Conservation (phyloP, 148 eudicot species). For the Nepenthes gracilis region DNA sequence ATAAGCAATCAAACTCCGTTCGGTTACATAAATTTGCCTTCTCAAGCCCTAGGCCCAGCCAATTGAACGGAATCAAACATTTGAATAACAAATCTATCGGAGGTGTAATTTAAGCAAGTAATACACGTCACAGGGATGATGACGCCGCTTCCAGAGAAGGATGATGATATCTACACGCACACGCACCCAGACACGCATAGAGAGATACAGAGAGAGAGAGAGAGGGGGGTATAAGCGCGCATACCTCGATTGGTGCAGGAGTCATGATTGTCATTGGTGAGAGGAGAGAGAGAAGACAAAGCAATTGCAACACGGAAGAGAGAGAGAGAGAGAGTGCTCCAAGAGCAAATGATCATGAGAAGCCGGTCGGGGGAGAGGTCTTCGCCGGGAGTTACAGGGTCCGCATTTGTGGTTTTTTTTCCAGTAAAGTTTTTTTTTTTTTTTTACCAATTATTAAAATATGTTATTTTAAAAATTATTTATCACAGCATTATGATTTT, state of each 20-base stretch:
- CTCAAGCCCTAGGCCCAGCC: constrained; percentile 1
- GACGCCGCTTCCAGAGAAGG: background rate
- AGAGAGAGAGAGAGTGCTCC: no score
- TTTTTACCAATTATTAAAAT: no score
- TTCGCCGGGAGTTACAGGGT: no score
- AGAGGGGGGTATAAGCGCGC: background rate
- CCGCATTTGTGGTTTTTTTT: no score
- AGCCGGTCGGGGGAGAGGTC: no score
- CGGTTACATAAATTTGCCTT: constrained; percentile 8
- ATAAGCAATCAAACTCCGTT: constrained; percentile 11
- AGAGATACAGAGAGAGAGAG: background rate
- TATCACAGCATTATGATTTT: no score
- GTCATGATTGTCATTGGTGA: constrained; percentile 45
- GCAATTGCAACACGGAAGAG: no score
- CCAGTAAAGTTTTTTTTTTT: no score
- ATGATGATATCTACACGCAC: background rate
- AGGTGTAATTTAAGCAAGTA: background rate
- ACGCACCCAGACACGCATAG: background rate
- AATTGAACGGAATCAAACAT: constrained; percentile 2
- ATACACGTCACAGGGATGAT: no score
- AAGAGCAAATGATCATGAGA: no score
- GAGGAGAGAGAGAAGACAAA: no score
- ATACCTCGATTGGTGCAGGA: constrained; percentile 55
- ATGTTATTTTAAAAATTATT: no score
- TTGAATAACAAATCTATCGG: background rate